Evolutionary conservation across 768 basidiomycete genomes (phyloP), one percentile per base, ranked within the genome.

Genomic region (Tulasnella sp.): DNA sequence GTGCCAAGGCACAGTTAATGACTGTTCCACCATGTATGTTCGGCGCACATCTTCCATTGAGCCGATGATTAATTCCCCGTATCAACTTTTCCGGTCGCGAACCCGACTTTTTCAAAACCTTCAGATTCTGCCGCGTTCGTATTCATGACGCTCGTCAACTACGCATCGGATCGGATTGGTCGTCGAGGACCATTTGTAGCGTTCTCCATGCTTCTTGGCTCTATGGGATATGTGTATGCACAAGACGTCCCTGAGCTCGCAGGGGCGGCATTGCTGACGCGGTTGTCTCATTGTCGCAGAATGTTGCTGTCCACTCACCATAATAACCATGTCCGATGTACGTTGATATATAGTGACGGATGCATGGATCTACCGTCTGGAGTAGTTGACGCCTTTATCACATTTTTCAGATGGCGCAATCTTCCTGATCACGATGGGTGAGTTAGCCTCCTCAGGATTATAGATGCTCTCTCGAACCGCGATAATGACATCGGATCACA

Each of bases 231-330:
- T 23, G 41, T 56, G 10, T 43, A 27, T 3, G 54, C 43, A 8
- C 13, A 56, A 26, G 54, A 43, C 11, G n/a, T 19, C 54, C 54
- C 41, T 56, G 17, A 26, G 47, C n/a, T n/a, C n/a, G n/a, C n/a
- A n/a, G n/a, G n/a, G n/a, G n/a, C n/a, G n/a, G n/a, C n/a, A n/a
- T n/a, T n/a, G n/a, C n/a, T n/a, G n/a, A n/a, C n/a, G n/a, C 41
- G 62, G 58, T 44, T 47, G 63, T 23, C 63, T 63, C 54, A 63
- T 65, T 42, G 52, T 53, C 26, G 59, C 49, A 38, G 29, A 63
- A 41, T 45, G 49, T 15, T 45, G 61, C 26, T 55, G 56, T 38
- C 30, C 51, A 41, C 47, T 32, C 19, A 56, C 48, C 23, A 61
- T 56, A 41, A 38, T 48, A 38, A 51, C 45, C 7, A 64, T 64